A percentile compares a stretch with the other conserved stretches of the same genome.
phyloP scores from a whole-genome alignment of 345 rosid species.

The Excoecaria agallocha region DNA sequence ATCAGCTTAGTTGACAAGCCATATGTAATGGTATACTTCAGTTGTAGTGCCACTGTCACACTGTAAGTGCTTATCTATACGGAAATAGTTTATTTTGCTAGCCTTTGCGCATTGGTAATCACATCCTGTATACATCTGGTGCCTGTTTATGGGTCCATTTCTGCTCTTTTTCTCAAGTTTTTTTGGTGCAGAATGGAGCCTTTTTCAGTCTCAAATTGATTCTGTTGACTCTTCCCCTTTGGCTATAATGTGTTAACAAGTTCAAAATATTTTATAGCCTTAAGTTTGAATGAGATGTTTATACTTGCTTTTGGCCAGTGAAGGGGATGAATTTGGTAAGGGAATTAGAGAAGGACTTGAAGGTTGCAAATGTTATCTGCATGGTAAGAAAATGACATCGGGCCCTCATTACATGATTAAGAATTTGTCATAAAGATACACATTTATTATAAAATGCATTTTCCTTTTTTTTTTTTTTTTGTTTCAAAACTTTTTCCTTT shows the following conservation, averaged over 20 bases:
- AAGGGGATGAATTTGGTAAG: slow-evolving; percentile 99
- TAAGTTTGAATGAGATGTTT: slow-evolving; percentile 20
- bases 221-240: neutral
- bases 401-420: slow-evolving; percentile 7
- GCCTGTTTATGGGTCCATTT: neutral
- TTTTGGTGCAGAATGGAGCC: neutral
- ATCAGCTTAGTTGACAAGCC: neutral
- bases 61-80: neutral
- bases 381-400: slow-evolving; percentile 50
- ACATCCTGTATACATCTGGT: neutral
- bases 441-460: neutral
- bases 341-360: slow-evolving; percentile 94
- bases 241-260: neutral
- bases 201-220: too few relatives aligned
- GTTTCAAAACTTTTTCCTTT: neutral
- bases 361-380: slow-evolving; percentile 93
- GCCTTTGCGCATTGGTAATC: neutral
- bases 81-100: neutral
- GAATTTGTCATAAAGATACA: neutral
- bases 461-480: neutral
- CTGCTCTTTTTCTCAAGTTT: neutral
- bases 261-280: slow-evolving; percentile 9
- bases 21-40: neutral
- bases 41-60: neutral
- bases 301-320: slow-evolving; percentile 78